phyloP scores from a whole-genome alignment of 1,284 basidiomycete species.

The Xanthoconium separans region DNA sequence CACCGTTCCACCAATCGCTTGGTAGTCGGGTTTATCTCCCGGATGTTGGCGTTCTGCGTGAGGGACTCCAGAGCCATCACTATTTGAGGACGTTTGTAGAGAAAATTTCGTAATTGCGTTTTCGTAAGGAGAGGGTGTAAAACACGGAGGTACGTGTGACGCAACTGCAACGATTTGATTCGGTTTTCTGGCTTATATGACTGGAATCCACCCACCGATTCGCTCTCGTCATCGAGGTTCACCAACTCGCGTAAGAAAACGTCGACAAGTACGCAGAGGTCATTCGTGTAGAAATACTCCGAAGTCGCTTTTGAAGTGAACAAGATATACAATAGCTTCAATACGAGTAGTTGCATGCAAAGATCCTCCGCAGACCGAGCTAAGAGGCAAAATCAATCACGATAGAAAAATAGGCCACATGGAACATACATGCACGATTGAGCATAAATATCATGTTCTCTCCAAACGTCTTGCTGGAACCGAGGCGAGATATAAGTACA shows the following conservation, averaged over 20 bases:
- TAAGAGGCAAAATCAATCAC: slow-evolving; percentile 29
- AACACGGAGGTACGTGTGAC: slow-evolving; percentile 96
- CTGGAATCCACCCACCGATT: slow-evolving; percentile 65
- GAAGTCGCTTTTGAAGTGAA: slow-evolving; percentile 93
- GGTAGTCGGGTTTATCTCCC: slow-evolving; percentile 85
- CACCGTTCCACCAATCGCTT: slow-evolving; percentile 91
- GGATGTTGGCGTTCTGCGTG: slow-evolving; percentile 71
- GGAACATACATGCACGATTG: slow-evolving; percentile 81
- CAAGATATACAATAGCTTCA: slow-evolving; percentile 94
- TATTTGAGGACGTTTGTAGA: slow-evolving; percentile 93
- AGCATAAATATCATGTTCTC: slow-evolving; percentile 99
- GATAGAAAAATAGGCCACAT: not conserved
- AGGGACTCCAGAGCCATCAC: slow-evolving; percentile 81
- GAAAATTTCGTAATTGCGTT: slow-evolving; percentile 82
- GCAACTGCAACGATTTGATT: slow-evolving; percentile 55
- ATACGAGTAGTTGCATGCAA: slow-evolving; percentile 91
- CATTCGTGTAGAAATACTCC: slow-evolving; percentile 98
- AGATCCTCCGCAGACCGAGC: slow-evolving; percentile 86
- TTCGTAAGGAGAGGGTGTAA: slow-evolving; percentile 93
- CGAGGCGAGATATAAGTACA: slow-evolving; percentile 80
- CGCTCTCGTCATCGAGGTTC: slow-evolving; percentile 90
- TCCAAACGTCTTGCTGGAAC: slow-evolving; percentile 91
- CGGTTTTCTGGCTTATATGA: not conserved
- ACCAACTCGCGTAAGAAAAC: slow-evolving; percentile 92
- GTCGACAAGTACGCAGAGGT: slow-evolving; percentile 93